Conservation (phyloP, 2,329 filamentous ascomycete genomes). For the Colletotrichum liaoningense region DNA sequence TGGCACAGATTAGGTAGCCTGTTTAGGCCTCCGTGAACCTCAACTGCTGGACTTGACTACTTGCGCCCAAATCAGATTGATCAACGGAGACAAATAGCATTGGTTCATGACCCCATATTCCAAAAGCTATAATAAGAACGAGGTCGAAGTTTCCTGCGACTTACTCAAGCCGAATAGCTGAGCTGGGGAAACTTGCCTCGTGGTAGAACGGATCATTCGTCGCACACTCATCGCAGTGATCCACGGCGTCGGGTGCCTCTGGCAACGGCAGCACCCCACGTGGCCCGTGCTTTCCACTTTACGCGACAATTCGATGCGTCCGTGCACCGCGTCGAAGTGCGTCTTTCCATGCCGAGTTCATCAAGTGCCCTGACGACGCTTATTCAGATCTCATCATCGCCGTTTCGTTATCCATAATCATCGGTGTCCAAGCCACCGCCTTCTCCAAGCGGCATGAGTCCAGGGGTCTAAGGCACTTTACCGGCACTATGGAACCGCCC, state of each 20-base stretch:
- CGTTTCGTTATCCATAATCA: neutral
- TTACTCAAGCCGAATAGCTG: neutral
- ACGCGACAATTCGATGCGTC: slow-evolving; percentile 5
- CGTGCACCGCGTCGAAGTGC: slow-evolving; percentile 15
- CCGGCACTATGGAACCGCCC: slow-evolving; percentile 64
- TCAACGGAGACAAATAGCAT: neutral
- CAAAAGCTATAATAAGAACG: neutral
- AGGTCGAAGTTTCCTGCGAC: too few relatives aligned
- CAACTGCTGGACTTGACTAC: neutral
- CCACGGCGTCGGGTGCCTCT: slow-evolving; percentile 1
- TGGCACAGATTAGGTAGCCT: neutral
- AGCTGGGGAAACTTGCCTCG: neutral
- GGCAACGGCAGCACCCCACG: slow-evolving; percentile 9
- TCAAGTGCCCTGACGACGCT: neutral
- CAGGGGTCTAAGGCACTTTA: neutral
- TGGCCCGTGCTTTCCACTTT: slow-evolving; percentile 26
- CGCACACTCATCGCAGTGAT: neutral
- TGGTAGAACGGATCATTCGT: neutral
- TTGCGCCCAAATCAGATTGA: neutral
- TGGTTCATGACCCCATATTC: neutral
- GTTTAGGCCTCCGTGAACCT: neutral
- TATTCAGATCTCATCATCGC: neutral
- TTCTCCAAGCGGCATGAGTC: neutral
- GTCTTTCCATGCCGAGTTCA: slow-evolving; percentile 10
- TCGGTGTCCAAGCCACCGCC: neutral